Conservation (phyloP, 2,329 filamentous ascomycete species). For the Lasiodiplodia theobromae region DNA sequence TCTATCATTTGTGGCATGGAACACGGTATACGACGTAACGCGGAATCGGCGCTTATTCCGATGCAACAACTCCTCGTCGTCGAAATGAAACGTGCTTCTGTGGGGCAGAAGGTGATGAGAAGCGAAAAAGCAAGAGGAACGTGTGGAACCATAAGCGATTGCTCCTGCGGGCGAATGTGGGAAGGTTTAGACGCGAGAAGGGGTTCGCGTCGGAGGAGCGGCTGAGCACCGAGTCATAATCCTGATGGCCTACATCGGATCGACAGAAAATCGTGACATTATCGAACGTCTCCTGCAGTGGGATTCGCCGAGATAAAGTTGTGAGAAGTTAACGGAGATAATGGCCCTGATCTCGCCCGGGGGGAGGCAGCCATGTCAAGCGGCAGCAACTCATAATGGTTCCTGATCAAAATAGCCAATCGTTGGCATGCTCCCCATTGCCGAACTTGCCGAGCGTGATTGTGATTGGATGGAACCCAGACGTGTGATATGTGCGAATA, state of each 20-base stretch:
- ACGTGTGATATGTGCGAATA: background rate
- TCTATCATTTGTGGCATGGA: background rate
- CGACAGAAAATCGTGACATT: background rate
- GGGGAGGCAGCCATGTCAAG: background rate
- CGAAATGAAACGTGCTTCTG: background rate
- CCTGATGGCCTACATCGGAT: background rate
- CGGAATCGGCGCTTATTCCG: background rate
- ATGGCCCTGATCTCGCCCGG: constrained; percentile 4
- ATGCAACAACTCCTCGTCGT: background rate
- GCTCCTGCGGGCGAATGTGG: background rate
- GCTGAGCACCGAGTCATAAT: background rate
- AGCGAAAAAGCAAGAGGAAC: background rate
- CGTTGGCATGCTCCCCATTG: background rate
- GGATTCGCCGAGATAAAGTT: background rate
- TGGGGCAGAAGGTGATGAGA: background rate
- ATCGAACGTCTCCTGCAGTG: background rate
- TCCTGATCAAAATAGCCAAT: background rate
- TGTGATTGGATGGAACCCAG: background rate
- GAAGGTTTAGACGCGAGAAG: background rate
- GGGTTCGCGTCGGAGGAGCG: background rate
- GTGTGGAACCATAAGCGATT: constrained; percentile 9
- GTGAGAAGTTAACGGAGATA: background rate
- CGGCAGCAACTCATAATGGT: background rate
- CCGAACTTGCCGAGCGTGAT: background rate
- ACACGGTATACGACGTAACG: background rate